Conservation (phyloP, 2,329 filamentous ascomycete species). For the Rutstroemia sp. region DNA sequence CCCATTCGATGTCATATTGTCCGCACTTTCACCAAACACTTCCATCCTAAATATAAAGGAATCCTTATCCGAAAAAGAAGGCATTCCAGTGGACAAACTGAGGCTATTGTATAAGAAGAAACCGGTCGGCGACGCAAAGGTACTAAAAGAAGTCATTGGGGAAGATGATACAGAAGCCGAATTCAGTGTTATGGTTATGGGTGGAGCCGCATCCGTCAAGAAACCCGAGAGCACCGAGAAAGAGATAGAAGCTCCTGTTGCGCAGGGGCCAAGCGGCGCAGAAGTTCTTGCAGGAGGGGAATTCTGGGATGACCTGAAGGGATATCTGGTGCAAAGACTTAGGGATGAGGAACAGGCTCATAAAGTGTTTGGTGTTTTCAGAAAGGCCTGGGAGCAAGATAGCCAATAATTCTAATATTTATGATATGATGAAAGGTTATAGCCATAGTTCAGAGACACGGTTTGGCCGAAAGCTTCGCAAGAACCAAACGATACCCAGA, state of each 20-base stretch:
- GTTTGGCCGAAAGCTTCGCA: neutral
- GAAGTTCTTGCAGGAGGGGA: conserved; percentile 59
- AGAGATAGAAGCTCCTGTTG: conserved; percentile 32
- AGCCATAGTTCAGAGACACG: neutral
- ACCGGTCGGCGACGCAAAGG: conserved; percentile 70
- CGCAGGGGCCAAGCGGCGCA: conserved; percentile 46
- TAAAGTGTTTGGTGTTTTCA: conserved; percentile 61
- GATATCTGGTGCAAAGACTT: conserved; percentile 71
- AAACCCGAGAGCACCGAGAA: conserved; percentile 32
- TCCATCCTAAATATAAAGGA: conserved; percentile 74
- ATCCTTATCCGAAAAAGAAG: conserved; percentile 54
- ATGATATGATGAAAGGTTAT: neutral
- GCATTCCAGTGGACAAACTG: conserved; percentile 67
- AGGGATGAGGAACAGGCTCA: conserved; percentile 61
- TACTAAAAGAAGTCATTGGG: conserved; percentile 63
- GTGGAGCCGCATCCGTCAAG: conserved; percentile 49
- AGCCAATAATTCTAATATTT: conserved; percentile 7
- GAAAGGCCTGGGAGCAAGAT: conserved; percentile 41
- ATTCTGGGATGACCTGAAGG: conserved; percentile 83
- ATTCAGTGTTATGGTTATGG: conserved; percentile 83
- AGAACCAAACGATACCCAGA: neutral
- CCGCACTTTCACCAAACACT: conserved; percentile 56
- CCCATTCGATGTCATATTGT: conserved; percentile 58
- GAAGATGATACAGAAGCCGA: conserved; percentile 54
- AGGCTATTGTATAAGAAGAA: conserved; percentile 85